Evolutionary conservation across 768 basidiomycete genomes (phyloP).

Genomic region (Panus rudis): DNA sequence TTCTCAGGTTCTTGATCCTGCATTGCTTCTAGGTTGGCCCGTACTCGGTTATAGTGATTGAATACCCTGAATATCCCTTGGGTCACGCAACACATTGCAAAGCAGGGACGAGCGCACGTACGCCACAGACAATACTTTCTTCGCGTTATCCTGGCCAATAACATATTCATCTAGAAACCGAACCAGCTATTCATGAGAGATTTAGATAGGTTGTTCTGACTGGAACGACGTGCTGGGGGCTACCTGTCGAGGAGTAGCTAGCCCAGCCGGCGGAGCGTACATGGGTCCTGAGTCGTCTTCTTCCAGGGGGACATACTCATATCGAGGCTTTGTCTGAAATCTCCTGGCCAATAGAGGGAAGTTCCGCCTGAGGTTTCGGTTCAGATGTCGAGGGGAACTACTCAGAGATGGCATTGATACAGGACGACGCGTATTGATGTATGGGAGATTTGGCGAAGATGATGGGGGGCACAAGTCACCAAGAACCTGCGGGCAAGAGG

Average conservation of each 20-base stretch:
- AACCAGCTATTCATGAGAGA: conserved; percentile 46
- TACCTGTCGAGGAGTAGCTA: conserved; percentile 57
- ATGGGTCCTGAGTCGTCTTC: conserved; percentile 24
- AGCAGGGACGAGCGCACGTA: conserved; percentile 38
- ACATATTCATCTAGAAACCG: conserved; percentile 86
- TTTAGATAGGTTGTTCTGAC: background rate
- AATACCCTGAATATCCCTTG: conserved; percentile 53
- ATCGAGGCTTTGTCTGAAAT: conserved; percentile 53
- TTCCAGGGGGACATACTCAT: conserved; percentile 31
- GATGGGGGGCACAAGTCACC: background rate
- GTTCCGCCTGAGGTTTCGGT: too few relatives aligned
- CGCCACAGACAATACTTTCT: conserved; percentile 93
- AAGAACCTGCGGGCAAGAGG: background rate
- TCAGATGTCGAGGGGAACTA: too few relatives aligned
- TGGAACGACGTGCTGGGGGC: background rate
- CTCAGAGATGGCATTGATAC: too few relatives aligned
- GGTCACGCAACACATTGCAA: background rate
- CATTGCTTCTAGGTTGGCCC: conserved; percentile 52
- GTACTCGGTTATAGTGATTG: conserved; percentile 90
- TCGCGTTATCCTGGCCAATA: conserved; percentile 86
- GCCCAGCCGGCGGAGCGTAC: conserved; percentile 35
- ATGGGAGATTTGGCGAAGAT: background rate
- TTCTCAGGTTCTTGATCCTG: conserved; percentile 30
- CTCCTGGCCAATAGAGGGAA: conserved; percentile 26
- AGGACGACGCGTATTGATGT: too few relatives aligned